Base-by-base conservation (phyloP, 2,329 filamentous ascomycete species). In the Aspergillus nomiae region DNA sequence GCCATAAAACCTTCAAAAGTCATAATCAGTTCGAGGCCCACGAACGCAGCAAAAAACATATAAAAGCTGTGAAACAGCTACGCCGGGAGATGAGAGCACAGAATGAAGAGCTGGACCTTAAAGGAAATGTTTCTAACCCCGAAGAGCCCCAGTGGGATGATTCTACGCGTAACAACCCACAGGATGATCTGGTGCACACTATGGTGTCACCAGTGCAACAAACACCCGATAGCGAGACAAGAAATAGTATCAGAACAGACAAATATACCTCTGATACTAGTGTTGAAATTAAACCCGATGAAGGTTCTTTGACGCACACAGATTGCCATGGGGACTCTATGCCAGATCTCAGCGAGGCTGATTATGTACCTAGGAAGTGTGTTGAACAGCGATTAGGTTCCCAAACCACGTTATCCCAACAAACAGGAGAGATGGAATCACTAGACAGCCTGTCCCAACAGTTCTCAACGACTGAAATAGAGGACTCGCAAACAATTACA, bases 11-110 rank as follows among this genome's bases (percentile, higher is more conserved):
- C 1, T 95, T 94, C 77, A 91, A 97, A 78, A 98, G 94, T 72
- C 91, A 96, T 74, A 93, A 92, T 68, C 94, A 98, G 73, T 93
- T 91, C 64, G 89, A 96, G 71, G 90, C 91, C 3, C 95, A 99
- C 72, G 94, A 97, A 80, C 92, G 90, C 80, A 98, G 94, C 83
- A 99, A 97, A 77, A 99, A 98, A 78, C 95, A 99, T 72, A 79
- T 89, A 65, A 98, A 97, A 75, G 90, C 92, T 2, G 85, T 97
- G 8, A 89, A 94, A 68, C 87, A 93, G 64, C 79, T 99, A 45
- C 88, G 88, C 71, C 85, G 87, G 71, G 89, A 95, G 75, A 96
- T 99, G 93, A 87, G 85, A 69, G 88, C 89, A 69, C 91, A 99
- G 71, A 90, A 94, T 70, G 82, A 83, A 54, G 83, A 88, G 56